Conservation (phyloP, 176 grass and related monocot genomes). For the Tillandsia leiboldiana region DNA sequence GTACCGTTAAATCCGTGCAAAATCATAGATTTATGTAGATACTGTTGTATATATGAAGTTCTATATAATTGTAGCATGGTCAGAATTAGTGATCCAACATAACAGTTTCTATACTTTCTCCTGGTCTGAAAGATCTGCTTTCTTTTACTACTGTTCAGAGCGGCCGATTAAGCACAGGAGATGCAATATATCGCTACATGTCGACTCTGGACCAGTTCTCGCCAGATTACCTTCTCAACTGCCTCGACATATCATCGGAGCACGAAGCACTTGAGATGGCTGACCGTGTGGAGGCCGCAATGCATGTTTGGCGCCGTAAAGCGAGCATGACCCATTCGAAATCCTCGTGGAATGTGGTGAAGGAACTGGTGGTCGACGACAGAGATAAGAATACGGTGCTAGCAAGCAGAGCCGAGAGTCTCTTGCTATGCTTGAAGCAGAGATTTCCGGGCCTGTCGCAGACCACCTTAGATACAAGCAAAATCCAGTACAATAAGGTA, state of each 20-base stretch:
- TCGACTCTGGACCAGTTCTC: slow-evolving; percentile 56
- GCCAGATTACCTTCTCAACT: slow-evolving; percentile 66
- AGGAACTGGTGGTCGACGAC: slow-evolving; percentile 62
- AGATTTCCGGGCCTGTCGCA: slow-evolving; percentile 75
- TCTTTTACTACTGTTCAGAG: slow-evolving; percentile 35
- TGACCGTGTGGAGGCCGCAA: slow-evolving; percentile 78
- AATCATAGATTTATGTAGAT: background rate
- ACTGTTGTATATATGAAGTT: too few relatives aligned
- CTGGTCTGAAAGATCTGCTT: slow-evolving; percentile 1
- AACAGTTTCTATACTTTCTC: background rate
- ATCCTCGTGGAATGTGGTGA: slow-evolving; percentile 68
- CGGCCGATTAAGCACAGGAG: slow-evolving; percentile 62
- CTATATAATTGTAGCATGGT: background rate
- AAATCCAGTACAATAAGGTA: slow-evolving; percentile 99
- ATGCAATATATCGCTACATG: slow-evolving; percentile 62
- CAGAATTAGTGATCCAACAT: background rate
- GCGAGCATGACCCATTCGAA: slow-evolving; percentile 46
- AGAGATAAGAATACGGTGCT: slow-evolving; percentile 74
- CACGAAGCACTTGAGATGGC: slow-evolving; percentile 77
- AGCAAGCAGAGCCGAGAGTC: slow-evolving; percentile 56
- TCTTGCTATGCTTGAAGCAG: slow-evolving; percentile 81
- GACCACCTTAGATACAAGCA: slow-evolving; percentile 93
- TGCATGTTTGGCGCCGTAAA: slow-evolving; percentile 94
- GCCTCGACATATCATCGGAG: slow-evolving; percentile 66
- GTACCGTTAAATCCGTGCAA: too few relatives aligned